Percentiles rank a stretch among this genome's conserved stretches.
phyloP scores from a whole-genome alignment of 2,329 filamentous ascomycete genomes.

The Talaromyces sp. region DNA sequence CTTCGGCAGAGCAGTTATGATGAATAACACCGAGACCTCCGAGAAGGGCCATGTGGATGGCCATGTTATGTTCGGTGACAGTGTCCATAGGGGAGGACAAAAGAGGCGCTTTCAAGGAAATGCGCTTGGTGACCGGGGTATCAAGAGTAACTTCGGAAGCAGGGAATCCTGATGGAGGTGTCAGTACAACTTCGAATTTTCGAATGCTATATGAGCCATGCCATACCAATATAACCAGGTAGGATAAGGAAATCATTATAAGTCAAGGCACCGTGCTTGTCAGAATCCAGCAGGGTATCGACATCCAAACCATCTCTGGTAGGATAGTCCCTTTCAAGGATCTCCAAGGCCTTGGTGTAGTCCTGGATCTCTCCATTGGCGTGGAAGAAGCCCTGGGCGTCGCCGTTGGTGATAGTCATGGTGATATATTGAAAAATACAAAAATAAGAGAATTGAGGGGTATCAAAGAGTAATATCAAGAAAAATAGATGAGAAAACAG shows the following conservation, averaged over 20 bases:
- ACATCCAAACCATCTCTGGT: slow-evolving; percentile 82
- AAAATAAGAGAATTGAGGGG: slow-evolving; percentile 20
- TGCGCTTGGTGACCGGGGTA: slow-evolving; percentile 89
- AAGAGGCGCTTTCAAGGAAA: slow-evolving; percentile 93
- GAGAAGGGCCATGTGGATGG: slow-evolving; percentile 73
- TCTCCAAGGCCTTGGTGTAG: slow-evolving; percentile 70
- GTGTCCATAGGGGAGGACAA: slow-evolving; percentile 99
- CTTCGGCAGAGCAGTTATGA: slow-evolving; percentile 98
- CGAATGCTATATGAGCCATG: background rate
- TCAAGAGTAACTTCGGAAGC: slow-evolving; percentile 86
- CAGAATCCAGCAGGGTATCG: slow-evolving; percentile 82
- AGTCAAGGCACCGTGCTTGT: slow-evolving; percentile 86
- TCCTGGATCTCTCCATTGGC: slow-evolving; percentile 62
- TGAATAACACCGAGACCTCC: slow-evolving; percentile 77
- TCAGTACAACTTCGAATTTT: slow-evolving; percentile 15
- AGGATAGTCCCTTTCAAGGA: slow-evolving; percentile 73
- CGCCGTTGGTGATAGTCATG: slow-evolving; percentile 72
- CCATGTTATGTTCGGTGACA: slow-evolving; percentile 99
- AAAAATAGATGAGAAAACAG: slow-evolving; percentile 35
- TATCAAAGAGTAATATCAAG: slow-evolving; percentile 19
- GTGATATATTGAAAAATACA: slow-evolving; percentile 31
- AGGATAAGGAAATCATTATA: slow-evolving; percentile 99
- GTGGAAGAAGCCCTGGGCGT: slow-evolving; percentile 48
- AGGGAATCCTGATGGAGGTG: slow-evolving; percentile 64
- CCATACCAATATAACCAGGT: slow-evolving; percentile 85